These are phyloP conservation scores for Sphaerulina vaccinii DNA, from an alignment of 2,329 filamentous ascomycete species.

Conservation along the genomic window DNA sequence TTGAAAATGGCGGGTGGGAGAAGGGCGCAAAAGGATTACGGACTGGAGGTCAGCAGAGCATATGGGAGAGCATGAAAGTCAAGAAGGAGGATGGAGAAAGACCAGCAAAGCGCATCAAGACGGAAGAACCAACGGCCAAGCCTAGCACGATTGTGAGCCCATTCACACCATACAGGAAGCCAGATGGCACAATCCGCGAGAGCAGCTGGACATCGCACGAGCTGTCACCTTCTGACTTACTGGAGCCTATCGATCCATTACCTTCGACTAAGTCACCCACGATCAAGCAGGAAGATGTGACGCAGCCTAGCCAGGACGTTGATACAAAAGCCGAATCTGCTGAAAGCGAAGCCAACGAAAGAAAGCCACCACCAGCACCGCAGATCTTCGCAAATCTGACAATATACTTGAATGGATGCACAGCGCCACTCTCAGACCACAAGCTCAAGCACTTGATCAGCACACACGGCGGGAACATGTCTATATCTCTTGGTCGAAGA, in stretches of 20 bases:
- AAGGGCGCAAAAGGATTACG: constrained; percentile 50
- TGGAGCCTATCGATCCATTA: constrained; percentile 27
- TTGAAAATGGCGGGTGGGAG: constrained; percentile 54
- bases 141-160: constrained; percentile 34
- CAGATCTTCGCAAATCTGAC: constrained; percentile 61
- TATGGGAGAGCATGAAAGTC: constrained; percentile 35
- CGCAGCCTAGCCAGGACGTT: not conserved
- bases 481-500: constrained; percentile 68
- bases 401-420: constrained; percentile 87
- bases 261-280: too few species aligned
- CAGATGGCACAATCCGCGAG: constrained; percentile 33
- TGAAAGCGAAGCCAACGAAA: not conserved
- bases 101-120: constrained; percentile 25
- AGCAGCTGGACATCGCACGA: constrained; percentile 37
- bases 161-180: constrained; percentile 33
- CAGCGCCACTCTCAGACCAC: constrained; percentile 82
- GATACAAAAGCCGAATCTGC: not conserved
- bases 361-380: constrained; percentile 15
- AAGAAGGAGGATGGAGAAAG: constrained; percentile 24
- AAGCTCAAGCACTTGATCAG: constrained; percentile 75
- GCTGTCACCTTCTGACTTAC: constrained; percentile 33
- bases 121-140: constrained; percentile 8
- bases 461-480: constrained; percentile 69
- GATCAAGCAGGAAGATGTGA: constrained; percentile 1
- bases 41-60: constrained; percentile 47